Evolutionary conservation across 257 asterid species (phyloP).

Genomic region (Solanum dulcamara): DNA sequence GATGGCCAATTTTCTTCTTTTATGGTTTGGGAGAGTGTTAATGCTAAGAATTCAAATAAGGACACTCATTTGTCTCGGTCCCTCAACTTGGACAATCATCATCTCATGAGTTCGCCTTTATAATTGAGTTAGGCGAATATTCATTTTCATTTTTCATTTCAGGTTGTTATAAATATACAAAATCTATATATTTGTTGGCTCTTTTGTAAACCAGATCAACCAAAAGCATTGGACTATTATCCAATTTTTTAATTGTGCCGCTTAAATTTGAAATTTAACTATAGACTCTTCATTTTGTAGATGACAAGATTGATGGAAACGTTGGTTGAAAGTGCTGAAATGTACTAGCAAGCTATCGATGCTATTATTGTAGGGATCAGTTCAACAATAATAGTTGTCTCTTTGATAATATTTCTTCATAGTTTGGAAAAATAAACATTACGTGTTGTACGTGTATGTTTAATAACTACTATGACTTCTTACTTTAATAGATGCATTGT

Average conservation of each 20-base stretch:
- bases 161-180: too few species aligned
- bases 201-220: not conserved
- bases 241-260: not conserved
- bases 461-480: not conserved
- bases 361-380: not conserved
- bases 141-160: too few species aligned
- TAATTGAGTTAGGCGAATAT: too few species aligned
- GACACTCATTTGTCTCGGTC: too few species aligned
- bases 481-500: not conserved
- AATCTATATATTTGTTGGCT: not conserved
- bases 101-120: too few species aligned
- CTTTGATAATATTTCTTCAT: not conserved
- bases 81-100: too few species aligned
- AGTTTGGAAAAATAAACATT: not conserved
- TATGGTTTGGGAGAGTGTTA: too few species aligned
- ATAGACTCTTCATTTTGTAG: not conserved
- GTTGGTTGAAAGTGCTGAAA: not conserved
- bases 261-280: not conserved
- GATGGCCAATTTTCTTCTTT: too few species aligned
- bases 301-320: not conserved
- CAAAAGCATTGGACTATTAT: too few species aligned
- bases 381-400: not conserved
- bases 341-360: not conserved
- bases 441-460: not conserved
- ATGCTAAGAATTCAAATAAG: too few species aligned